phyloP scores from a whole-genome alignment of 1,139 yeast genomes.

The Lodderomyces orthopsilosis region DNA sequence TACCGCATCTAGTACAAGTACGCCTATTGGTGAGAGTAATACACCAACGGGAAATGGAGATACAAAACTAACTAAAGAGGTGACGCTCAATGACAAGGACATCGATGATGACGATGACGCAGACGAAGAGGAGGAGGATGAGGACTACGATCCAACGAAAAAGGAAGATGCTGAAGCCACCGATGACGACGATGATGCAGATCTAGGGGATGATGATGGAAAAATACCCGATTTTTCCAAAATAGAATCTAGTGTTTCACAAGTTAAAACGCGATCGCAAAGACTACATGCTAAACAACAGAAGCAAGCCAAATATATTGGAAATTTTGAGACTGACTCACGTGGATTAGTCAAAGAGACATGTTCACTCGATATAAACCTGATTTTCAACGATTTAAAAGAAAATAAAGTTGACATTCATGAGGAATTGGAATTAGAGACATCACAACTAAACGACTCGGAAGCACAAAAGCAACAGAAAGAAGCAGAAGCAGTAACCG shows the following conservation, averaged over 20 bases:
- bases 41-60: no score
- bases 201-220: constrained; percentile 51
- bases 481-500: constrained; percentile 20
- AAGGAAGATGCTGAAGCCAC: constrained; percentile 14
- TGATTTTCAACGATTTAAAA: constrained; percentile 32
- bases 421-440: neutral
- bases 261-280: constrained; percentile 41
- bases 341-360: constrained; percentile 29
- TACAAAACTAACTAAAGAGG: neutral
- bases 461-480: constrained; percentile 26
- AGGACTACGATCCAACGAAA: constrained; percentile 16
- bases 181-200: constrained; percentile 47
- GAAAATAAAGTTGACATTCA: constrained; percentile 24
- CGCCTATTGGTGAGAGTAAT: no score
- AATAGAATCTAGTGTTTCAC: constrained; percentile 31
- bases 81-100: neutral
- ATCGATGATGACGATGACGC: constrained; percentile 13
- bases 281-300: constrained; percentile 18
- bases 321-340: constrained; percentile 19
- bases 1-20: no score
- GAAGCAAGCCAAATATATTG: constrained; percentile 14
- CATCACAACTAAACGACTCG: neutral
- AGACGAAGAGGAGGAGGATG: constrained; percentile 14
- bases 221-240: constrained; percentile 35
- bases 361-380: constrained; percentile 33